phyloP scores from a whole-genome alignment of 75 land plant species.

The Picea sitchensis region DNA sequence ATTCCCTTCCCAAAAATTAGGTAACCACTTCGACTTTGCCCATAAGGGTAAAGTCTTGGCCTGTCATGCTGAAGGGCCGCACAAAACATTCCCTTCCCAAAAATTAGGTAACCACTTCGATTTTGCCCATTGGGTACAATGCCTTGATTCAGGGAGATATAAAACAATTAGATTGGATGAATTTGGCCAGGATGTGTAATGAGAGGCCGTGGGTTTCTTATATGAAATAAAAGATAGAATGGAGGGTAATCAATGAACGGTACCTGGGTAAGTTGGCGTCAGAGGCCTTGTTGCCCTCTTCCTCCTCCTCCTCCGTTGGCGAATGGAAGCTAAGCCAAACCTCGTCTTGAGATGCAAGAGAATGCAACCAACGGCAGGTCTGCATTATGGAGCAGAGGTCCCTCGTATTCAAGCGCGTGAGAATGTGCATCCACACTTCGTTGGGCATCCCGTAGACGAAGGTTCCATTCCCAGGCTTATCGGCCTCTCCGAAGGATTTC shows the following conservation, averaged over 20 bases:
- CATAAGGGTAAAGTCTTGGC: background rate
- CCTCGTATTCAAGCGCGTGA: background rate
- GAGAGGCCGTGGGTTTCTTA: too few relatives aligned
- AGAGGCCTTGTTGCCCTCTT: background rate
- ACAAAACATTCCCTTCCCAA: background rate
- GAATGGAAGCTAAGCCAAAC: background rate
- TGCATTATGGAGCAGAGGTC: constrained; percentile 7
- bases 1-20: background rate
- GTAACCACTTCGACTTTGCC: background rate
- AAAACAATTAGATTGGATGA: background rate
- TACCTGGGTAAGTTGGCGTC: background rate
- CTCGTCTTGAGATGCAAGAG: constrained; percentile 4
- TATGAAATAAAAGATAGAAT: too few relatives aligned
- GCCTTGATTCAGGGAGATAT: background rate
- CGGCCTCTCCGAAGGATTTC: constrained; percentile 10
- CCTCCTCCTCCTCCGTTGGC: background rate
- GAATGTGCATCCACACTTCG: constrained; percentile 3
- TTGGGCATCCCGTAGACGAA: constrained; percentile 1
- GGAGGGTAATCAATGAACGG: background rate
- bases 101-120: background rate
- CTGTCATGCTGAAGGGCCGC: background rate
- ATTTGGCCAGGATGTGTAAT: background rate
- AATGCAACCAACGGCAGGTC: constrained; percentile 5
- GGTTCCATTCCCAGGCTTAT: constrained; percentile 5
- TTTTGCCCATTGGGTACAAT: background rate